Evolutionary conservation across 345 rosid species (phyloP), one percentile per base, ranked within the genome.

Genomic region (Populus euphratica): DNA sequence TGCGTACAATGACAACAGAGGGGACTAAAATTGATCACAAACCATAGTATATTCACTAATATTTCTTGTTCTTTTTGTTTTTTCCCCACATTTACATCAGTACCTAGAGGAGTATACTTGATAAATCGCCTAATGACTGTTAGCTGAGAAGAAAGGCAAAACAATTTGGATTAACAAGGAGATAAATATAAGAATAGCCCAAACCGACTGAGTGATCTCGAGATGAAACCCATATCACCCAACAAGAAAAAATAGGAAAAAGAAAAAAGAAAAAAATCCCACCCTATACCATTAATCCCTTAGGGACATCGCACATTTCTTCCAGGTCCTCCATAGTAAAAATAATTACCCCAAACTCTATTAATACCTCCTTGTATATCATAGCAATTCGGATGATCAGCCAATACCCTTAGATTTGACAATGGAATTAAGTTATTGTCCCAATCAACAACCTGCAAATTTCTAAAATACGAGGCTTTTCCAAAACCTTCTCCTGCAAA

Each of bases 261-360:
- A 33, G 13, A 70, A 62, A 75, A 17, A 38, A 33, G 5, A 33
- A 33, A 33, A 78, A 77, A 75, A 25, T 16, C 64, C 41, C 50
- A 64, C 56, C 65, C 68, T 79, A 64, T 76, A 65, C 82, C 78
- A 50, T 33, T 33, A 33, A 70, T 64, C 50, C 76, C 82, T 83
- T 82, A 96, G 83, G 97, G 93, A 81, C 99, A 96, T 69, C 86
- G 87, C 23, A 85, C 89, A 68, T 93, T 95, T 88, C 88, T 92
- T 43, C 99, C 99, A 49, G 98, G 99, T 33, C 99, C 99, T 74
- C 99, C 99, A 63, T 92, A 95, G 75, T 93, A 94, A 86, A 94
- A 91, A 83, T 93, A 91, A 82, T 88, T 89, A 16, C 99, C 99
- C 98, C 99, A 95, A 71, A 89, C 97, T 73, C 86, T 85, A 76